A percentile compares a stretch with the other conserved stretches of the same genome.
Conservation (phyloP, 768 basidiomycete species). For the Trametes cinnabarina region DNA sequence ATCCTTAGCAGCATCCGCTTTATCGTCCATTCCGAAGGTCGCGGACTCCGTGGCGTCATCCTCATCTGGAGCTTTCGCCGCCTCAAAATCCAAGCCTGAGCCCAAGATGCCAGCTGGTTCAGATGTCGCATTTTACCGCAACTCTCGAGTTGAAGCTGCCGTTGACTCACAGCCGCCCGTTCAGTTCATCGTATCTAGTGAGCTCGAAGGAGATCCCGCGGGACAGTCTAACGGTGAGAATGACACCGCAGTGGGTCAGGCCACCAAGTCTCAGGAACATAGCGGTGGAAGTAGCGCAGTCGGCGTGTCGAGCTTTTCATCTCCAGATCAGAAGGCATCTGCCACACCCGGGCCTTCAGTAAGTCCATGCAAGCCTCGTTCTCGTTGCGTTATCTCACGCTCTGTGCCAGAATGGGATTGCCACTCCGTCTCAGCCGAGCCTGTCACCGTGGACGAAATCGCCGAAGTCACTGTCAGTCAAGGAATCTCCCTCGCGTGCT, state of each 20-base stretch:
- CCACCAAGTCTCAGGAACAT: neutral
- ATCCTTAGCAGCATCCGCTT: slow-evolving; percentile 27
- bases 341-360: neutral
- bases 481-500: slow-evolving; percentile 63
- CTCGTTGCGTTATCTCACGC: neutral
- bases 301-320: neutral
- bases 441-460: slow-evolving; percentile 55
- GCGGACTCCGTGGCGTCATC: neutral
- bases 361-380: neutral
- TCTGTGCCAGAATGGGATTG: slow-evolving; percentile 6
- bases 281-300: too few relatives aligned
- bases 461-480: slow-evolving; percentile 52
- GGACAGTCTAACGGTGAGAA: neutral
- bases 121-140: slow-evolving; percentile 70
- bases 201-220: slow-evolving; percentile 48
- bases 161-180: slow-evolving; percentile 51
- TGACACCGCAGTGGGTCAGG: neutral
- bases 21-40: neutral
- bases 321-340: neutral
- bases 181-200: slow-evolving; percentile 78
- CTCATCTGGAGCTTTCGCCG: slow-evolving; percentile 32
- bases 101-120: slow-evolving; percentile 73
- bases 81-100: slow-evolving; percentile 49
- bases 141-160: slow-evolving; percentile 52
- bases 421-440: slow-evolving; percentile 16